A percentile compares a stretch with the other conserved stretches of the same genome.
phyloP scores from a whole-genome alignment of 371 early-diverging fungal species.

The Lichtheimia corymbifera region DNA sequence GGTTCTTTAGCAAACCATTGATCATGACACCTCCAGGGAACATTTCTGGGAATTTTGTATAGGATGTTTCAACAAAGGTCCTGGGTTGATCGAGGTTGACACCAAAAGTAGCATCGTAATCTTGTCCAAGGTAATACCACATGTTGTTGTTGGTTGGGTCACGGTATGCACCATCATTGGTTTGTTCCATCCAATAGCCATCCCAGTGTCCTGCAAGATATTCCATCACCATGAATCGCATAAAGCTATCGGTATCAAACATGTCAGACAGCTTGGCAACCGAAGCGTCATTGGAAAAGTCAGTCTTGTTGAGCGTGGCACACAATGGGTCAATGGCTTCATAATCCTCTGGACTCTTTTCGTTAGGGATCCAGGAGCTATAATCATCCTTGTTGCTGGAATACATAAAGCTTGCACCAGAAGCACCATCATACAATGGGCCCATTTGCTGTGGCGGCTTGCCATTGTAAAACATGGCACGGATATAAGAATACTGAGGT shows the following conservation, averaged over 20 bases:
- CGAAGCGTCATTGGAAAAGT: conserved; percentile 37
- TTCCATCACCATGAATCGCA: conserved; percentile 63
- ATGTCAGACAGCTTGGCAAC: conserved; percentile 33
- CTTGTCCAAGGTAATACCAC: conserved; percentile 53
- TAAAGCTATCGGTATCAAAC: conserved; percentile 47
- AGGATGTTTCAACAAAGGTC: conserved; percentile 34
- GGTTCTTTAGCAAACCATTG: conserved; percentile 50
- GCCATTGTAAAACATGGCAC: conserved; percentile 47
- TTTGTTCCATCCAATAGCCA: conserved; percentile 59
- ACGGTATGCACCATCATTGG: conserved; percentile 59
- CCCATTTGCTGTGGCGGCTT: conserved; percentile 50
- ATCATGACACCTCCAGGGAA: conserved; percentile 53
- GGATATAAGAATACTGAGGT: conserved; percentile 48
- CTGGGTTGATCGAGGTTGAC: conserved; percentile 40
- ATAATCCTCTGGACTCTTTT: conserved; percentile 34
- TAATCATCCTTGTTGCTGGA: conserved; percentile 33
- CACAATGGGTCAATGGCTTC: conserved; percentile 42
- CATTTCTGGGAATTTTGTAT: conserved; percentile 29
- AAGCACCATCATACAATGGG: conserved; percentile 53
- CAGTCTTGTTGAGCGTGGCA: conserved; percentile 40
- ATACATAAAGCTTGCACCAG: conserved; percentile 51
- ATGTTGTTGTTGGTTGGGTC: conserved; percentile 31
- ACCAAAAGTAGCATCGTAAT: conserved; percentile 63
- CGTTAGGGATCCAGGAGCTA: conserved; percentile 34
- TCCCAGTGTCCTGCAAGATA: conserved; percentile 62